phyloP scores from a whole-genome alignment of 176 grass and related monocot species.

The Secale cereale region DNA sequence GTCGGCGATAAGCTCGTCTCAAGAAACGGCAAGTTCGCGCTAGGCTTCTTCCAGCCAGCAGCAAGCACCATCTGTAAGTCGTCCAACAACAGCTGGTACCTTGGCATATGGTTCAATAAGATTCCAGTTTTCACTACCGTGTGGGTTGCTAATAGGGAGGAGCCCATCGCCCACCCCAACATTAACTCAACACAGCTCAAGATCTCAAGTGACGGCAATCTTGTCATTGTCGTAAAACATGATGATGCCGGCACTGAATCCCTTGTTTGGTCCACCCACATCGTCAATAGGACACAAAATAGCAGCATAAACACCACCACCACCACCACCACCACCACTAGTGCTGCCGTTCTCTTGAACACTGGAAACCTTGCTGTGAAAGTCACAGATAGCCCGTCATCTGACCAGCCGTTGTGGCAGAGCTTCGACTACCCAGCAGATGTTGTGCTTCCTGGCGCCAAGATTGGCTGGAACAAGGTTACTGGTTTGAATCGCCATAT shows the following conservation, averaged over 20 bases:
- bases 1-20: constrained; percentile 23
- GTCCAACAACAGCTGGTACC: not conserved
- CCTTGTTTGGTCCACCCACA: not conserved
- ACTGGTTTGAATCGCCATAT: not conserved
- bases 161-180: not conserved
- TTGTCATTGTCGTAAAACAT: not conserved
- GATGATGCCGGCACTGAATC: not conserved
- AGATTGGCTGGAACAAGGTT: not conserved
- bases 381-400: not conserved
- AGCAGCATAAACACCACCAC: not conserved
- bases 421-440: constrained; percentile 2
- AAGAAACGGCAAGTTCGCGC: constrained; percentile 25
- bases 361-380: not conserved
- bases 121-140: not conserved
- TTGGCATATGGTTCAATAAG: constrained; percentile 13
- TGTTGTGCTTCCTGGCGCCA: not conserved
- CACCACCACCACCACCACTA: not conserved
- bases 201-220: not conserved
- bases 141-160: constrained; percentile 12
- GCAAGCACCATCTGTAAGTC: not conserved
- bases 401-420: not conserved
- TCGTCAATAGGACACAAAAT: not conserved
- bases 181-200: not conserved
- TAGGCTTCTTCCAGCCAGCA: constrained; percentile 41
- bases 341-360: not conserved